Conservation (phyloP, 345 rosid species). For the Eucalyptus sp. region DNA sequence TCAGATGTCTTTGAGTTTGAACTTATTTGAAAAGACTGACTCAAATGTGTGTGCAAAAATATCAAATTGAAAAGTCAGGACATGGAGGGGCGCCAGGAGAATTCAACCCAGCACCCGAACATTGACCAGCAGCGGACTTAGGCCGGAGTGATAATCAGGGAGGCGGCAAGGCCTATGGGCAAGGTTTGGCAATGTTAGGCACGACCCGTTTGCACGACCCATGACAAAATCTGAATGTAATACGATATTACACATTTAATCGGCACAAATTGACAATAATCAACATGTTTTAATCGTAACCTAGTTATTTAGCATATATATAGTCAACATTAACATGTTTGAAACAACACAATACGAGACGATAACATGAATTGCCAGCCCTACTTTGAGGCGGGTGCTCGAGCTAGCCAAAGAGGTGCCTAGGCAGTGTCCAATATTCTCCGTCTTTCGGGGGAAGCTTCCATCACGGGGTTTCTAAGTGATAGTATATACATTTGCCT, state of each 20-base stretch:
- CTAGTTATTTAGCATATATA: background rate
- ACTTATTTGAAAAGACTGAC: background rate
- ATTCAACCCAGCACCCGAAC: background rate
- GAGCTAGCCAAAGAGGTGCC: background rate
- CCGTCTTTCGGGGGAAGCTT: background rate
- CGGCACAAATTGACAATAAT: background rate
- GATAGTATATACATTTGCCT: background rate
- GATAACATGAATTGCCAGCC: background rate
- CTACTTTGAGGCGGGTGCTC: background rate
- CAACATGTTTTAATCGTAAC: background rate
- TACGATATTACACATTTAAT: background rate
- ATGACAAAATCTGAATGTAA: background rate
- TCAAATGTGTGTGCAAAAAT: background rate
- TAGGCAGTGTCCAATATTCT: background rate
- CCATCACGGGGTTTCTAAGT: background rate
- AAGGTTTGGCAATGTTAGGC: background rate
- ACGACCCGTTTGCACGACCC: background rate
- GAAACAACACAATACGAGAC: background rate
- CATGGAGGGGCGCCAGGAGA: background rate
- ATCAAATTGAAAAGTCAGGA: background rate
- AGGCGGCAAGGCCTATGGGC: background rate
- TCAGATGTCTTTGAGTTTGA: background rate
- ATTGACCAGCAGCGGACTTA: background rate
- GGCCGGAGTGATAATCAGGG: background rate
- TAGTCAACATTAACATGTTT: background rate